These are phyloP conservation scores for Vitis riparia DNA, from an alignment of 164 flowering plant genomes.

Conservation along the genomic window DNA sequence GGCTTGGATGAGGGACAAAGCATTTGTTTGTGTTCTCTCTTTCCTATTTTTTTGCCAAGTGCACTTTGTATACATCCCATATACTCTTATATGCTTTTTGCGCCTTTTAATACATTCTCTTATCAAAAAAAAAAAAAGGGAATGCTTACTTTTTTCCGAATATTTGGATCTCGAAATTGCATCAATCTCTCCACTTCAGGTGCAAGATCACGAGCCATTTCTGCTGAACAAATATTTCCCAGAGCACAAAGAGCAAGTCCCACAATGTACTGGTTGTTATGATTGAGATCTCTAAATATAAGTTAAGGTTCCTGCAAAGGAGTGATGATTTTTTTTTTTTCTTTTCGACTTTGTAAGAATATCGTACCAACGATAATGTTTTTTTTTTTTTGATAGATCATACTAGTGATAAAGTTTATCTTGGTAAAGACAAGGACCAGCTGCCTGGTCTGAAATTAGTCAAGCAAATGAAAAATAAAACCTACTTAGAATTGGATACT, in stretches of 20 bases:
- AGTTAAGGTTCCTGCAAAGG: constrained; percentile 43
- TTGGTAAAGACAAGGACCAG: too few species aligned
- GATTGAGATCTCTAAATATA: constrained; percentile 86
- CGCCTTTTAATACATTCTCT: too few species aligned
- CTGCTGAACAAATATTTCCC: constrained; percentile 97
- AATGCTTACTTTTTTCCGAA: constrained; percentile 79
- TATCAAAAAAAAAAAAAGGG: neutral
- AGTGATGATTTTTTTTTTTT: neutral
- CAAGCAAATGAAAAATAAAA: neutral
- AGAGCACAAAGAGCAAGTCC: constrained; percentile 99
- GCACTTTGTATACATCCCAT: too few species aligned
- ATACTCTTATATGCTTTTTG: too few species aligned
- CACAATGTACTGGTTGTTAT: constrained; percentile 89
- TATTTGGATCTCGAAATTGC: constrained; percentile 93
- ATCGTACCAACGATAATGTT: neutral
- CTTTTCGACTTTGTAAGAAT: neutral
- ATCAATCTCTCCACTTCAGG: constrained; percentile 96
- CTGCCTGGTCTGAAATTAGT: too few species aligned
- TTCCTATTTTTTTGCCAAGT: too few species aligned
- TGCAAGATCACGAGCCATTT: constrained; percentile 99
- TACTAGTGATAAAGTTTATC: too few species aligned
- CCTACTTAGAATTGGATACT: constrained; percentile 61
- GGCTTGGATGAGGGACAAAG: too few species aligned
- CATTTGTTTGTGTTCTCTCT: too few species aligned
- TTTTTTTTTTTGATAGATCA: neutral